Evolutionary conservation across 2,329 filamentous ascomycete genomes (phyloP).

Genomic region (Alternaria solani): DNA sequence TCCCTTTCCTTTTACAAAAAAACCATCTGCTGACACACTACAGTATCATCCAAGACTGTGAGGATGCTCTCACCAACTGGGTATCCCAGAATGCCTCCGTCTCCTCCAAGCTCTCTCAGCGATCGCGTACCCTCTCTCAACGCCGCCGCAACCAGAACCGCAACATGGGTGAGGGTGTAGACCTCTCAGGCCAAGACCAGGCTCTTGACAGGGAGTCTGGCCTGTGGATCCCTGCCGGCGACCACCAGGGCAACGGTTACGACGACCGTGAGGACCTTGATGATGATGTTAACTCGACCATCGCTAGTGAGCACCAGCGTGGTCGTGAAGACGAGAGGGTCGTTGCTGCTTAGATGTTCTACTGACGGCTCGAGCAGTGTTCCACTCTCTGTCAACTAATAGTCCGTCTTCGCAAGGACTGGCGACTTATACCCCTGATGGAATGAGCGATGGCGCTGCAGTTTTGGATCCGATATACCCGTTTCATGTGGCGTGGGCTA

Average conservation of each 20-base stretch:
- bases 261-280: conserved; percentile 71
- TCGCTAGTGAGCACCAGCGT: conserved; percentile 51
- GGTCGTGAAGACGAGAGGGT: conserved; percentile 59
- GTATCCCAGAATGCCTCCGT: conserved; percentile 89
- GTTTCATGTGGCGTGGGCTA: conserved; percentile 17
- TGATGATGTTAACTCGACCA: conserved; percentile 59
- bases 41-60: conserved; percentile 97
- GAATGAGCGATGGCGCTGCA: conserved; percentile 26
- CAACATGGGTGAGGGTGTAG: conserved; percentile 74
- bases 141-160: conserved; percentile 73
- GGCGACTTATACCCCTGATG: conserved; percentile 48
- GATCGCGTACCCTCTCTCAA: conserved; percentile 86
- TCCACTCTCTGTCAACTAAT: conserved; percentile 33
- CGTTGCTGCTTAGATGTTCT: conserved; percentile 39
- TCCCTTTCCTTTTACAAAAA: neutral
- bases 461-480: conserved; percentile 10
- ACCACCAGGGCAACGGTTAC: conserved; percentile 69
- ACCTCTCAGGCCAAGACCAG: conserved; percentile 83
- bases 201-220: conserved; percentile 80
- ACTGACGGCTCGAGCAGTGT: conserved; percentile 31
- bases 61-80: conserved; percentile 97
- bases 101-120: conserved; percentile 83
- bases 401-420: conserved; percentile 30
- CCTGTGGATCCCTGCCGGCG: conserved; percentile 79
- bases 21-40: conserved; percentile 25